Percentiles rank a stretch among this genome's conserved stretches.
Conservation (phyloP, 345 rosid genomes). For the Passiflora organensis region DNA sequence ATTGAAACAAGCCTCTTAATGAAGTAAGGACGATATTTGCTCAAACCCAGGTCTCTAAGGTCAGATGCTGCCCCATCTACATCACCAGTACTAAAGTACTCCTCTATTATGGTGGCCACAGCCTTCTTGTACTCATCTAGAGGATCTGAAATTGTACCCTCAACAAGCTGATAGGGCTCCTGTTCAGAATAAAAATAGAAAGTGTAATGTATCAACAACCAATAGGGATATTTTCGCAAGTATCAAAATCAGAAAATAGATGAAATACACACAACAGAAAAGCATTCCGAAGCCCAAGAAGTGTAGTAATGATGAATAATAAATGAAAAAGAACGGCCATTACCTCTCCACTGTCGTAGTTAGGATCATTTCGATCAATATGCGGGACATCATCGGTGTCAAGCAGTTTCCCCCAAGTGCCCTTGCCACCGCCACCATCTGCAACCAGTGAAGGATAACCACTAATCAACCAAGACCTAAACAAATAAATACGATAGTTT, state of each 20-base stretch:
- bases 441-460: slow-evolving; percentile 15
- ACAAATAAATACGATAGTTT: not conserved
- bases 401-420: slow-evolving; percentile 95
- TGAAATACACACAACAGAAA: too few relatives aligned
- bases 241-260: too few relatives aligned
- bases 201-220: too few relatives aligned
- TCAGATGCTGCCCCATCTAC: slow-evolving; percentile 91
- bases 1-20: slow-evolving; percentile 90
- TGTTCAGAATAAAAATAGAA: slow-evolving; percentile 19
- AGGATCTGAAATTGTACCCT: slow-evolving; percentile 81
- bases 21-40: slow-evolving; percentile 83
- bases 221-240: too few relatives aligned
- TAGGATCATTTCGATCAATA: slow-evolving; percentile 88
- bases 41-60: slow-evolving; percentile 88
- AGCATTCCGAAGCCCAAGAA: too few relatives aligned
- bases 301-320: too few relatives aligned
- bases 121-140: slow-evolving; percentile 91
- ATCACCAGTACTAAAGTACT: slow-evolving; percentile 87
- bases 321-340: not conserved
- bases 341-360: slow-evolving; percentile 99
- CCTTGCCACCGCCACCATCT: slow-evolving; percentile 99
- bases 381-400: slow-evolving; percentile 67
- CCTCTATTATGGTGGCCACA: slow-evolving; percentile 76
- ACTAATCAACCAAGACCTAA: not conserved
- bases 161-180: slow-evolving; percentile 89